Percentiles rank a stretch among this genome's conserved stretches.
phyloP scores from a whole-genome alignment of 768 basidiomycete species.

The Epithele typhae region DNA sequence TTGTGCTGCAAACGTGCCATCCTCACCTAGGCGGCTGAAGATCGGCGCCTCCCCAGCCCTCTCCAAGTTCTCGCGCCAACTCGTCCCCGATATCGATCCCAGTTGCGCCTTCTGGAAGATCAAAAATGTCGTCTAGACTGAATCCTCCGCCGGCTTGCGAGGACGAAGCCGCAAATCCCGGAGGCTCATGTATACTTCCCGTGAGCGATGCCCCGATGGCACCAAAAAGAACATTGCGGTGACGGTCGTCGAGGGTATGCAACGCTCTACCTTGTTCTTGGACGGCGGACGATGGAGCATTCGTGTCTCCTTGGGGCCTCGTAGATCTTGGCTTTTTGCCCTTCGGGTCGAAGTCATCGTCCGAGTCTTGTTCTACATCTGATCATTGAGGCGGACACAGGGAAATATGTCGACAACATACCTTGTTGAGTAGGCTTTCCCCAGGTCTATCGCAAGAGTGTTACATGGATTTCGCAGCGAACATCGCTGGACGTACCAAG shows the following conservation, averaged over 20 bases:
- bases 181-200: conserved; percentile 26
- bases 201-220: conserved; percentile 63
- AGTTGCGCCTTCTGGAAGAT: conserved; percentile 50
- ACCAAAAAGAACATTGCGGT: conserved; percentile 59
- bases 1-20: too few species aligned
- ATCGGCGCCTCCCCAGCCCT: conserved; percentile 50
- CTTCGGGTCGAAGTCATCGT: conserved; percentile 49
- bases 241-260: conserved; percentile 69
- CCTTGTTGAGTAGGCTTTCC: conserved; percentile 1
- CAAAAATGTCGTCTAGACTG: conserved; percentile 48
- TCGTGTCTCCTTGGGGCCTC: conserved; percentile 23
- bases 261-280: conserved; percentile 11
- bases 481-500: conserved; percentile 38
- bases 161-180: conserved; percentile 41
- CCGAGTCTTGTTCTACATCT: conserved; percentile 30
- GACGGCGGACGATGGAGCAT: conserved; percentile 22
- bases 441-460: background rate
- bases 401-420: background rate
- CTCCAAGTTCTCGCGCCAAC: conserved; percentile 69
- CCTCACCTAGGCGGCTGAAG: background rate
- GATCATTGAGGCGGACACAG: background rate
- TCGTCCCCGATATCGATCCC: conserved; percentile 68
- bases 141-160: conserved; percentile 46
- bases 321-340: conserved; percentile 14
- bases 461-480: background rate